Conservation (phyloP, 2,329 filamentous ascomycete genomes). For the Clonostachys chloroleuca region DNA sequence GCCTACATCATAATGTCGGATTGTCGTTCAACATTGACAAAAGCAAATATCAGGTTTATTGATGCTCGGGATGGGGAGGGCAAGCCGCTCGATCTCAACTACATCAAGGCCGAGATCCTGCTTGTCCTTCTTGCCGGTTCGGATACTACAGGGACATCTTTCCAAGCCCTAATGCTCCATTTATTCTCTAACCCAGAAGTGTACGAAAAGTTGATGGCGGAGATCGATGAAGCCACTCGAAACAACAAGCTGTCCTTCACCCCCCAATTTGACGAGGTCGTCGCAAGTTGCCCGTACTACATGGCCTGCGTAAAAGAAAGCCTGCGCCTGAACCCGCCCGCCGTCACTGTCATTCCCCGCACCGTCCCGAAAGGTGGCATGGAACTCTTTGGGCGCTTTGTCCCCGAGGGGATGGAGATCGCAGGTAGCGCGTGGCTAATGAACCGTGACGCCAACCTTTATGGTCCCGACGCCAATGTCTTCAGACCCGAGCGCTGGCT, state of each 20-base stretch:
- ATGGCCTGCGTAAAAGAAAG: conserved; percentile 45
- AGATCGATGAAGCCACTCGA: conserved; percentile 32
- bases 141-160: conserved; percentile 45
- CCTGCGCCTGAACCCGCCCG: conserved; percentile 43
- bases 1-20: neutral
- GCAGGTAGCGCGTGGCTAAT: conserved; percentile 40
- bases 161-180: conserved; percentile 39
- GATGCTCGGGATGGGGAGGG: conserved; percentile 37
- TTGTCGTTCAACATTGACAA: neutral
- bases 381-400: conserved; percentile 19
- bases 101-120: conserved; percentile 48
- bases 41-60: conserved; percentile 25
- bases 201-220: conserved; percentile 39
- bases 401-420: conserved; percentile 33
- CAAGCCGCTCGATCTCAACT: conserved; percentile 39
- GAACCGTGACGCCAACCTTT: conserved; percentile 34
- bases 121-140: conserved; percentile 46
- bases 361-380: conserved; percentile 23
- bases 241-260: conserved; percentile 21
- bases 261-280: conserved; percentile 35
- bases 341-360: conserved; percentile 44
- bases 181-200: conserved; percentile 28
- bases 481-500: conserved; percentile 48
- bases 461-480: conserved; percentile 31
- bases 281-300: conserved; percentile 37